A percentile compares a stretch with the other conserved stretches of the same genome.
These are phyloP conservation scores for Xylariaceae sp. DNA, from an alignment of 2,329 filamentous ascomycete genomes.

Conservation along the genomic window DNA sequence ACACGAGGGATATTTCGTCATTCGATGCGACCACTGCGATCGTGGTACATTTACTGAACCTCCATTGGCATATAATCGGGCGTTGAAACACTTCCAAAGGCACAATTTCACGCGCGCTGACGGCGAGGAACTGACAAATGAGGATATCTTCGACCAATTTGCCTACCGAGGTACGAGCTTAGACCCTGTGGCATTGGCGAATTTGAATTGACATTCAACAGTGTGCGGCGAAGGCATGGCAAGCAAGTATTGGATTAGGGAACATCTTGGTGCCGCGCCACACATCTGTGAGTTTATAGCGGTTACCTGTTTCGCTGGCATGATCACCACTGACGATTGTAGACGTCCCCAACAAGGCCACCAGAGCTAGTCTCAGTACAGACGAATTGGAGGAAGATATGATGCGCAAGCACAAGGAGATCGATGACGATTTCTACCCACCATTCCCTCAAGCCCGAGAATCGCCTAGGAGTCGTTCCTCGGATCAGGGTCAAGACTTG, in stretches of 20 bases:
- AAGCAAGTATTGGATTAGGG: constrained; percentile 28
- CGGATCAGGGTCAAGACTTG: constrained; percentile 13
- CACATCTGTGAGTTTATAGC: constrained; percentile 27
- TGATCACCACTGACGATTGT: too few species aligned
- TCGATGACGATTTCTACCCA: constrained; percentile 19
- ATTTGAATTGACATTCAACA: constrained; percentile 10
- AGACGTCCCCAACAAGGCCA: too few species aligned
- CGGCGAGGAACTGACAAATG: constrained; percentile 24
- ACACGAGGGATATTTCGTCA: constrained; percentile 25
- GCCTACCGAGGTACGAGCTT: constrained; percentile 23
- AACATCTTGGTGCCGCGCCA: constrained; percentile 24
- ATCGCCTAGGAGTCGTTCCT: constrained; percentile 7
- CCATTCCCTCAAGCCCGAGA: constrained; percentile 11
- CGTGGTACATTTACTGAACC: constrained; percentile 22
- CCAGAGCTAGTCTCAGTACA: too few species aligned
- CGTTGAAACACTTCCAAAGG: constrained; percentile 28
- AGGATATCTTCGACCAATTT: constrained; percentile 30
- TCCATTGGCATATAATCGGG: constrained; percentile 28
- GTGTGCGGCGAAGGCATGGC: constrained; percentile 26
- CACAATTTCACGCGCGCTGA: constrained; percentile 15
- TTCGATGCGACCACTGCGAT: constrained; percentile 25
- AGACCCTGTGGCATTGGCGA: not conserved
- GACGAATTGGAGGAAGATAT: constrained; percentile 9
- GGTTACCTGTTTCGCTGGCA: too few species aligned
- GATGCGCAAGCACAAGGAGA: constrained; percentile 14